Percentiles rank a stretch among this genome's conserved stretches.
Evolutionary conservation across 2,329 filamentous ascomycete genomes (phyloP).

Genomic region (Hypoxylon sp.): DNA sequence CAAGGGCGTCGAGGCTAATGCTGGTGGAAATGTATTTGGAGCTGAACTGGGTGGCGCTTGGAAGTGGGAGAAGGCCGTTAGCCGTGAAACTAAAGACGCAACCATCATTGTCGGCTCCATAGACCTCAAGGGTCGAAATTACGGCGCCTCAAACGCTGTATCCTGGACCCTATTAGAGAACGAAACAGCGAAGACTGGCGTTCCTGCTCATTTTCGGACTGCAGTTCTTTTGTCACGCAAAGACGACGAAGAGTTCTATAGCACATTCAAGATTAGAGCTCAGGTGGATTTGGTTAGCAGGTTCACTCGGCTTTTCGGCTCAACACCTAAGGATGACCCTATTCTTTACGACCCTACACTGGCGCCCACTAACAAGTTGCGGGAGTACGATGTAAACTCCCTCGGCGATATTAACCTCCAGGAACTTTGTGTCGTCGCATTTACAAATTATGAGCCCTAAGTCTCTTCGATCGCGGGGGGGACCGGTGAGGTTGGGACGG

Average conservation of each 20-base stretch:
- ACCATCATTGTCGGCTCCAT: slow-evolving; percentile 9
- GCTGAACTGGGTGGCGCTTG: neutral
- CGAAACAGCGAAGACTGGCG: neutral
- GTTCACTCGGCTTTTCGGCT: slow-evolving; percentile 12
- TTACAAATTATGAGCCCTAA: neutral
- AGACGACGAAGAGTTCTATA: slow-evolving; percentile 6
- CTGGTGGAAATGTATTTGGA: slow-evolving; percentile 5
- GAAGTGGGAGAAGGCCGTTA: slow-evolving; percentile 10
- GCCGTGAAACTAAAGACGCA: neutral
- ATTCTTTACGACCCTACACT: neutral
- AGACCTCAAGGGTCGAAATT: slow-evolving; percentile 16
- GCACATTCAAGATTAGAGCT: slow-evolving; percentile 15
- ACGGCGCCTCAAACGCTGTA: slow-evolving; percentile 4
- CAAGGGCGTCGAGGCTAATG: neutral
- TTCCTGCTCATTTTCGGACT: slow-evolving; percentile 6
- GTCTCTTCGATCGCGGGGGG: neutral
- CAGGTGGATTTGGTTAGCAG: slow-evolving; percentile 7
- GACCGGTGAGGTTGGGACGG: neutral
- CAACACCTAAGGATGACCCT: slow-evolving; percentile 11
- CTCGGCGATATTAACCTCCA: slow-evolving; percentile 5
- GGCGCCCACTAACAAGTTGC: slow-evolving; percentile 2
- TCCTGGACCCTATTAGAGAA: slow-evolving; percentile 3
- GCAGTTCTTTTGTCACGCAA: slow-evolving; percentile 10
- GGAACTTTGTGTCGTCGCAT: neutral
- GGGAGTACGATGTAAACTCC: neutral